Conservation (phyloP, 768 basidiomycete species). For the Lactarius trivialis region DNA sequence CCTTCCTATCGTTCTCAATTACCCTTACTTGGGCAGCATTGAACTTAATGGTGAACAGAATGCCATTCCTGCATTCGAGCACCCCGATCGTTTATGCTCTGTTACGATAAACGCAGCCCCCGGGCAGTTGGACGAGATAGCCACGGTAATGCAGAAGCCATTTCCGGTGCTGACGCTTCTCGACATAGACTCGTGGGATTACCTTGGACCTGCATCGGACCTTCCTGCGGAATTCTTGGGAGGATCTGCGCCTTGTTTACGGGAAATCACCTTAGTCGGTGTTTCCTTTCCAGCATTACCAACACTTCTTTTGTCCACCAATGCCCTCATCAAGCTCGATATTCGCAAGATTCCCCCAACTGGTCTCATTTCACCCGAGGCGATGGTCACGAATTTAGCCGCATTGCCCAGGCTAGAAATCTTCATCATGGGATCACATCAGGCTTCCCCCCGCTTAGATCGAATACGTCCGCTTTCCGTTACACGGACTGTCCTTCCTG, state of each 20-base stretch:
- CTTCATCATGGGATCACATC: background rate
- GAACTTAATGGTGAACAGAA: background rate
- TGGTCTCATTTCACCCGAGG: background rate
- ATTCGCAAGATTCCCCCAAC: background rate
- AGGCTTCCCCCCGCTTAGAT: background rate
- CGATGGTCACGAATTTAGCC: background rate
- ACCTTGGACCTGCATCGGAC: background rate
- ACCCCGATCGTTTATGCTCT: background rate
- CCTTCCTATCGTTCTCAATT: background rate
- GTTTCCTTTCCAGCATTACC: constrained; percentile 30
- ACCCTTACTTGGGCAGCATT: background rate
- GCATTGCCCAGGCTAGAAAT: background rate
- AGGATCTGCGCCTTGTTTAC: constrained; percentile 80
- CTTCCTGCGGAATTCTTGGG: background rate
- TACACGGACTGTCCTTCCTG: background rate
- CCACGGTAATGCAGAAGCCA: background rate
- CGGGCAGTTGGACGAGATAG: background rate
- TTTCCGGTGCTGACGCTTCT: background rate
- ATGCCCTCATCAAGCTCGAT: background rate
- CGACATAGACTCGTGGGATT: background rate
- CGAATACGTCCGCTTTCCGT: background rate
- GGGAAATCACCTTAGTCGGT: constrained; percentile 47
- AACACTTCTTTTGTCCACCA: background rate
- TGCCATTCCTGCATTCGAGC: background rate
- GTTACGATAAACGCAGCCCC: background rate